These are phyloP conservation scores for Lignosus rhinocerotis DNA, from an alignment of 1,284 basidiomycete species.

Conservation along the genomic window DNA sequence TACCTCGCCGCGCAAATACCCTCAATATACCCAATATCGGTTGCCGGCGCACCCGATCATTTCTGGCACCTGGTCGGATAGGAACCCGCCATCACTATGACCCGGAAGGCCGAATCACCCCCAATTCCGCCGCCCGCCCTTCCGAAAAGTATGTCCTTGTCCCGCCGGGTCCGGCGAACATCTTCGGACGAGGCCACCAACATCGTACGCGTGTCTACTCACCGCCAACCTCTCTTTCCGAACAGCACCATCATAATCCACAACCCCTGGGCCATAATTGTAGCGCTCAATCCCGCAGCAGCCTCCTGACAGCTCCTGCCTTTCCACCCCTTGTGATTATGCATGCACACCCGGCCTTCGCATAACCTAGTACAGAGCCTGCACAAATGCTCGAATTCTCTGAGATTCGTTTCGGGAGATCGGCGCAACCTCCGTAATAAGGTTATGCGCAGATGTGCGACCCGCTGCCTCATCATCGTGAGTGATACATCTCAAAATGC, in stretches of 20 bases:
- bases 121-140: constrained; percentile 6
- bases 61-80: constrained; percentile 19
- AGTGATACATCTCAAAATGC: constrained; percentile 2
- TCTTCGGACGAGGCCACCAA: neutral
- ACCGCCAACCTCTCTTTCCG: constrained; percentile 16
- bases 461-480: constrained; percentile 7
- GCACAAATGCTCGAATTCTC: constrained; percentile 5
- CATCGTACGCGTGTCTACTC: constrained; percentile 20
- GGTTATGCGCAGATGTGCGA: neutral
- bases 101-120: constrained; percentile 21
- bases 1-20: constrained; percentile 20
- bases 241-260: constrained; percentile 2
- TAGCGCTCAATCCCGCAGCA: constrained; percentile 12
- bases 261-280: neutral
- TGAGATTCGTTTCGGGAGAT: constrained; percentile 10
- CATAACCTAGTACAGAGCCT: neutral
- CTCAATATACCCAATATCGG: constrained; percentile 30
- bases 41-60: constrained; percentile 23
- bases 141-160: too few species aligned
- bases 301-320: constrained; percentile 15
- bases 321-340: constrained; percentile 11
- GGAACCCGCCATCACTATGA: constrained; percentile 26
- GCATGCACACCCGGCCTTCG: constrained; percentile 1
- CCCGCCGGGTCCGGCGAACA: too few species aligned
- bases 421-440: neutral